Evolutionary conservation across 1,284 basidiomycete genomes (phyloP).

Genomic region (Ustilago cynodontis): DNA sequence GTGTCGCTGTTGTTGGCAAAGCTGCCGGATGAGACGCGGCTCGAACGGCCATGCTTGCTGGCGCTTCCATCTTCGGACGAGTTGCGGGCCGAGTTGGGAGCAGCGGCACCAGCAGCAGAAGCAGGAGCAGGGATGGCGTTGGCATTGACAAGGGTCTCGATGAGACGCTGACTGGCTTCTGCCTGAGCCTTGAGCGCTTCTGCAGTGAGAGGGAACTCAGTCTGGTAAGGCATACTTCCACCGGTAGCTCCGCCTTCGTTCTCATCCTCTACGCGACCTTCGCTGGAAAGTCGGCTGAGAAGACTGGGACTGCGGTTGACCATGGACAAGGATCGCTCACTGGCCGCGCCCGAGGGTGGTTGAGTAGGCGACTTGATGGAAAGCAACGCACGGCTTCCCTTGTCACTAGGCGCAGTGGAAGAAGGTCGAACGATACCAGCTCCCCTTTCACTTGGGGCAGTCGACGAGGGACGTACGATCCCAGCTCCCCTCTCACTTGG

Average conservation of each 20-base stretch:
- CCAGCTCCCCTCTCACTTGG: constrained; percentile 38
- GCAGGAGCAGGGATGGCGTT: constrained; percentile 8
- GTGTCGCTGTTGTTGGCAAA: constrained; percentile 31
- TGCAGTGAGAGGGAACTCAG: constrained; percentile 46
- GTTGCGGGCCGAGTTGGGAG: constrained; percentile 14
- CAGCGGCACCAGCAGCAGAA: neutral
- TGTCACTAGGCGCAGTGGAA: constrained; percentile 40
- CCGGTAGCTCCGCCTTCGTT: constrained; percentile 21
- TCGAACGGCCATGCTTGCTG: constrained; percentile 75
- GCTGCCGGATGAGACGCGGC: constrained; percentile 59
- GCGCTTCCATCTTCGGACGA: constrained; percentile 29
- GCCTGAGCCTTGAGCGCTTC: constrained; percentile 54
- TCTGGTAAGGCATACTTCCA: constrained; percentile 42
- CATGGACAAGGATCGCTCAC: constrained; percentile 36
- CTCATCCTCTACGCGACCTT: constrained; percentile 40
- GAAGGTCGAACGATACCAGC: constrained; percentile 44
- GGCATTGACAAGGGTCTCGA: constrained; percentile 32
- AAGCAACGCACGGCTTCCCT: constrained; percentile 38
- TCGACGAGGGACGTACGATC: constrained; percentile 43
- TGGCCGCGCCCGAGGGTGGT: constrained; percentile 41
- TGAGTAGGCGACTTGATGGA: constrained; percentile 43
- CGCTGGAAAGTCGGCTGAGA: constrained; percentile 49
- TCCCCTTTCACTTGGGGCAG: constrained; percentile 38
- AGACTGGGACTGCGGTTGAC: constrained; percentile 55
- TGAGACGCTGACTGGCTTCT: constrained; percentile 47